Evolutionary conservation across 2,329 filamentous ascomycete species (phyloP).

Genomic region (Botrytis porri): DNA sequence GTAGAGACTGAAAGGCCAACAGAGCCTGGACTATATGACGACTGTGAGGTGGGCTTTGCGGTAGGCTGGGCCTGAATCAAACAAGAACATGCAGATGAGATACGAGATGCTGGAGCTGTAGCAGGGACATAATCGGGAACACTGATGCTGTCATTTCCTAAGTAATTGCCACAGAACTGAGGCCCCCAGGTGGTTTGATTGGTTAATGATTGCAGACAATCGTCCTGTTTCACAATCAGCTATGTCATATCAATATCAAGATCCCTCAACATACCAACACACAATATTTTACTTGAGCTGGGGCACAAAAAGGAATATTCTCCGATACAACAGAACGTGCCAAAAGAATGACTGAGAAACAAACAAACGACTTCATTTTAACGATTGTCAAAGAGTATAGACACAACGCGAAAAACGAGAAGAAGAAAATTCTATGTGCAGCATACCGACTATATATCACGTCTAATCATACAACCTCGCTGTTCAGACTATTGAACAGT

Average conservation of each 20-base stretch:
- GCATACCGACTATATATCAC: not conserved
- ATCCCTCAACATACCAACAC: not conserved
- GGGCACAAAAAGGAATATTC: slow-evolving; percentile 5
- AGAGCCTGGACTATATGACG: not conserved
- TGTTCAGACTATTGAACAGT: slow-evolving; percentile 4
- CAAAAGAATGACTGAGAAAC: slow-evolving; percentile 3
- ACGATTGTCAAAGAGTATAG: not conserved
- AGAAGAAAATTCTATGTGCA: not conserved
- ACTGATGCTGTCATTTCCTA: slow-evolving; percentile 3
- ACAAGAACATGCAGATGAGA: slow-evolving; percentile 11
- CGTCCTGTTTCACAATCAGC: slow-evolving; percentile 3
- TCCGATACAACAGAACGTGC: not conserved
- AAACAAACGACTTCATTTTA: slow-evolving; percentile 6
- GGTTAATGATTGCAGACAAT: not conserved
- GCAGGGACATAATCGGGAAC: not conserved
- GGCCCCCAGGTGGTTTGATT: not conserved
- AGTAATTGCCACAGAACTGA: not conserved
- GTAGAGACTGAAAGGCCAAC: not conserved
- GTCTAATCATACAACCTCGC: not conserved
- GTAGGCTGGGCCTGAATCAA: not conserved
- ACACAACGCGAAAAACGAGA: not conserved
- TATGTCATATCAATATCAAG: not conserved
- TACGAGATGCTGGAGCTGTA: not conserved
- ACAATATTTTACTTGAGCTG: not conserved
- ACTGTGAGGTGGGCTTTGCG: not conserved